Percentiles rank a stretch among this genome's conserved stretches.
phyloP scores from a whole-genome alignment of 2,329 filamentous ascomycete genomes.

The Myotisia sp. region DNA sequence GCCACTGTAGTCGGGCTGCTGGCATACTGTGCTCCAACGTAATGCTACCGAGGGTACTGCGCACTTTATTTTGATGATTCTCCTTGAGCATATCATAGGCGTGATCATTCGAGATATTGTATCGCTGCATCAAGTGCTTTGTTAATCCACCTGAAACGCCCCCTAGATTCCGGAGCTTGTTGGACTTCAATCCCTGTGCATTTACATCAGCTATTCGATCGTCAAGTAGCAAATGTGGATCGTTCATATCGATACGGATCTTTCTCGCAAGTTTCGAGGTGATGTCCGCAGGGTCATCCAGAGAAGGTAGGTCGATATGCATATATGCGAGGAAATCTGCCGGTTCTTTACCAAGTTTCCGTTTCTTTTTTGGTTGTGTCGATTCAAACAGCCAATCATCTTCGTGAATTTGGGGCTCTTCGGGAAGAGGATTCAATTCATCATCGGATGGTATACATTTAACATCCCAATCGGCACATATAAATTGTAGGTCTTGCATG shows the following conservation, averaged over 20 bases:
- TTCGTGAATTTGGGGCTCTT: constrained; percentile 44
- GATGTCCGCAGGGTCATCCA: constrained; percentile 65
- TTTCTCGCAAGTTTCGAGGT: constrained; percentile 62
- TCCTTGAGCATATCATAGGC: constrained; percentile 93
- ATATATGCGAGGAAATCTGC: constrained; percentile 38
- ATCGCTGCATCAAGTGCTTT: constrained; percentile 62
- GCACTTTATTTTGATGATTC: constrained; percentile 90
- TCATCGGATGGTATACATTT: constrained; percentile 40
- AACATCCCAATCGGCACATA: constrained; percentile 74
- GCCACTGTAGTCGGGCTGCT: constrained; percentile 80
- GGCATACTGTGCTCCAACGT: constrained; percentile 92
- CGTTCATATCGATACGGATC: constrained; percentile 72
- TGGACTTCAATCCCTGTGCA: constrained; percentile 37
- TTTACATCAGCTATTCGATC: constrained; percentile 52
- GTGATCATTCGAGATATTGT: constrained; percentile 93
- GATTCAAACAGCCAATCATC: constrained; percentile 36
- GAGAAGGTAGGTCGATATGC: constrained; percentile 51
- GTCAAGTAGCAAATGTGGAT: constrained; percentile 74
- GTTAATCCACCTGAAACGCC: constrained; percentile 56
- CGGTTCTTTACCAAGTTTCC: constrained; percentile 37
- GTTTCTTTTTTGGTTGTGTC: constrained; percentile 49
- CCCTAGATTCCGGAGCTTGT: constrained; percentile 31
- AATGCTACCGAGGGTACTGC: constrained; percentile 78
- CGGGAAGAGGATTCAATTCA: constrained; percentile 16
- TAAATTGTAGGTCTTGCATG: constrained; percentile 65